These are phyloP conservation scores for Senecio squalidus DNA, from an alignment of 140 eudicot species.

Conservation along the genomic window DNA sequence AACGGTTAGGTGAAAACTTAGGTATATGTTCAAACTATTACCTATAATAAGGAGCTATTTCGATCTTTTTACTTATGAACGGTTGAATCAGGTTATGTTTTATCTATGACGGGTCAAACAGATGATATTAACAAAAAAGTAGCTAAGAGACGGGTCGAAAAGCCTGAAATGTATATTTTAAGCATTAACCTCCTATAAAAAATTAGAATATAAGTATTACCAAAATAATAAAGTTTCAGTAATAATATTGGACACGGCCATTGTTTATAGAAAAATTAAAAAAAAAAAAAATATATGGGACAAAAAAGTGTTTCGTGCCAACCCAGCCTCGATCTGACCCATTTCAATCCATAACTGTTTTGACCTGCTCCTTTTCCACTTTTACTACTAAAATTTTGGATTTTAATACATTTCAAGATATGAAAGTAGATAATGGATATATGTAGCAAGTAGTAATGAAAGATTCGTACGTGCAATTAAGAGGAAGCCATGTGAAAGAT, in stretches of 20 bases:
- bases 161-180: not conserved
- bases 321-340: not conserved
- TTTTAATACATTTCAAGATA: not conserved
- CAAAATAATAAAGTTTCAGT: too few relatives aligned
- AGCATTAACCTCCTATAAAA: not conserved
- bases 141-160: not conserved
- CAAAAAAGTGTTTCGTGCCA: not conserved
- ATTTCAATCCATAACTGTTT: not conserved
- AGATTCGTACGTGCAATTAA: conserved; percentile 82
- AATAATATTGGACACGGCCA: not conserved
- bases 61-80: too few relatives aligned
- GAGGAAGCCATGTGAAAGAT: conserved; percentile 98
- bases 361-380: not conserved
- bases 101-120: not conserved
- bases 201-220: too few relatives aligned
- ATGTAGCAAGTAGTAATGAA: not conserved
- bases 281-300: not conserved
- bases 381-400: not conserved
- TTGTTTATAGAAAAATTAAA: too few relatives aligned
- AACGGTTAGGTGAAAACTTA: not conserved
- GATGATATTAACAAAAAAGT: not conserved
- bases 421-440: not conserved
- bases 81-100: too few relatives aligned
- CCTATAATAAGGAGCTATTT: too few relatives aligned
- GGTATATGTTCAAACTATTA: too few relatives aligned